Conservation (phyloP, 164 flowering plant species). For the Magnolia kwangsiensis region DNA sequence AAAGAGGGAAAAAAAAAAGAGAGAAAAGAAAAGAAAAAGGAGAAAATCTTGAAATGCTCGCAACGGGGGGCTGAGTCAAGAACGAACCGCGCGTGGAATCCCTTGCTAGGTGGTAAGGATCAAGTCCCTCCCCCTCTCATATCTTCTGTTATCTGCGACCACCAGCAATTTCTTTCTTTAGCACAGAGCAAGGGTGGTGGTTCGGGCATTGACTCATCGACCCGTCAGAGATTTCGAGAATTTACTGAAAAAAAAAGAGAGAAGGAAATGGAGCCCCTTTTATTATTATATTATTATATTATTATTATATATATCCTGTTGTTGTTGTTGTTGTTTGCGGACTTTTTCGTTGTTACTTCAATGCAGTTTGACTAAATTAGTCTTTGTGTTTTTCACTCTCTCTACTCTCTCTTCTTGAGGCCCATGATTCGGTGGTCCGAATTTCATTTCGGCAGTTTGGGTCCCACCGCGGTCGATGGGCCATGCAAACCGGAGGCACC, state of each 20-base stretch:
- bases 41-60: neutral
- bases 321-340: too few species aligned
- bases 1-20: neutral
- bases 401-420: too few species aligned
- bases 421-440: too few species aligned
- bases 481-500: too few species aligned
- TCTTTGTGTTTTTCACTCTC: too few species aligned
- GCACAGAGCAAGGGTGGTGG: constrained; percentile 81
- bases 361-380: too few species aligned
- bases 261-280: too few species aligned
- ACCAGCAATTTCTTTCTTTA: constrained; percentile 11
- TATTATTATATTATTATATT: too few species aligned
- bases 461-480: too few species aligned
- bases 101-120: constrained; percentile 50
- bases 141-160: neutral
- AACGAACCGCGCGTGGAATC: constrained; percentile 84
- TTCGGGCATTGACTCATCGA: constrained; percentile 98
- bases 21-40: neutral
- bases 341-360: too few species aligned
- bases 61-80: constrained; percentile 86
- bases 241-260: neutral
- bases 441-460: too few species aligned
- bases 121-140: neutral
- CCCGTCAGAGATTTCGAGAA: constrained; percentile 14
- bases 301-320: too few species aligned